Conservation (phyloP, 768 basidiomycete species). For the Lyophyllum atratum region DNA sequence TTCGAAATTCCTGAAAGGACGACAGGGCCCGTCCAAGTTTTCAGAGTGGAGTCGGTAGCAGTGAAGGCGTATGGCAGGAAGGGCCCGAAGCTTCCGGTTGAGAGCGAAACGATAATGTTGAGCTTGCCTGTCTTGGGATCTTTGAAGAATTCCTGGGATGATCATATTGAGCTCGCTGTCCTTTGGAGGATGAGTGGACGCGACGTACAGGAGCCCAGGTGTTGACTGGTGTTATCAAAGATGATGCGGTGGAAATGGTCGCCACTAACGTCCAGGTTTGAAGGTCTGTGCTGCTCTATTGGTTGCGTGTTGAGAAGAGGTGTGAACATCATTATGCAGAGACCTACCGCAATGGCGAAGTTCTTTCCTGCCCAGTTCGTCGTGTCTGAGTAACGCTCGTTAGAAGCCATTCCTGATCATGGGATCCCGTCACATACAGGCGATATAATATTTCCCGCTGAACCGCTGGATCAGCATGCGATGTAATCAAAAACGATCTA, state of each 20-base stretch:
- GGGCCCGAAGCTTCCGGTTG: slow-evolving; percentile 37
- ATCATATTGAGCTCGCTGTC: background rate
- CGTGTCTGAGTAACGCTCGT: slow-evolving; percentile 23
- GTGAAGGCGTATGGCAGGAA: slow-evolving; percentile 37
- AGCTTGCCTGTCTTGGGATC: slow-evolving; percentile 33
- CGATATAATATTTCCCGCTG: slow-evolving; percentile 36
- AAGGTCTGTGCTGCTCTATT: slow-evolving; percentile 32
- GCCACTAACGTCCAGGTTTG: slow-evolving; percentile 29
- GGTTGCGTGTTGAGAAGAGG: background rate
- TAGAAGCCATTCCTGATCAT: background rate
- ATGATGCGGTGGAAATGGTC: slow-evolving; percentile 30
- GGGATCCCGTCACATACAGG: slow-evolving; percentile 21
- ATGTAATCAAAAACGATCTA: background rate
- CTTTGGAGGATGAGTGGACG: background rate
- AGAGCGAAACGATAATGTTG: slow-evolving; percentile 35
- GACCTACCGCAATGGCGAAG: slow-evolving; percentile 34
- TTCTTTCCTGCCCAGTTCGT: slow-evolving; percentile 36
- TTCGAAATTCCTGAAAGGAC: slow-evolving; percentile 38
- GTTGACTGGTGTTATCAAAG: slow-evolving; percentile 29
- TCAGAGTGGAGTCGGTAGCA: slow-evolving; percentile 30
- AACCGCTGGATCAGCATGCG: background rate
- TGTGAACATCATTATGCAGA: background rate
- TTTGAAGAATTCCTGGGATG: slow-evolving; percentile 35
- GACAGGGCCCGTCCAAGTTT: slow-evolving; percentile 29
- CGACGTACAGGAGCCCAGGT: slow-evolving; percentile 34